phyloP scores from a whole-genome alignment of 768 basidiomycete genomes.

The Galerina marginata region DNA sequence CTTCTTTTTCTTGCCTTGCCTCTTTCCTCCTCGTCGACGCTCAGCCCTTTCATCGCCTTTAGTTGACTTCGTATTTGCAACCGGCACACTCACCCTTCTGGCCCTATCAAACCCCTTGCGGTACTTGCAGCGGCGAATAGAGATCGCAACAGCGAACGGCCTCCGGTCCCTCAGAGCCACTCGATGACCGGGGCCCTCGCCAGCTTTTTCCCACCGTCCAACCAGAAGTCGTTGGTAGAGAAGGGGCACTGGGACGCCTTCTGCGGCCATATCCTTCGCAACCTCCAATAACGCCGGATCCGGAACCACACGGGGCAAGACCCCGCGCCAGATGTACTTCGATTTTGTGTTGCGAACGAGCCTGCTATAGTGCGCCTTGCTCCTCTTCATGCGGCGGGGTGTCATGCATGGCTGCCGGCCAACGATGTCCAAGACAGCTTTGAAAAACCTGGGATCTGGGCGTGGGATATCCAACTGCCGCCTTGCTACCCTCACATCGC shows the following conservation, averaged over 20 bases:
- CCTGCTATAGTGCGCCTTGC: background rate
- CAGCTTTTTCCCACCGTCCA: slow-evolving; percentile 6
- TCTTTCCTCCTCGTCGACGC: background rate
- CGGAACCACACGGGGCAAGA: background rate
- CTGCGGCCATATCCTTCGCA: slow-evolving; percentile 20
- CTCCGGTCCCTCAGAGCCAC: background rate
- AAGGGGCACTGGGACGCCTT: slow-evolving; percentile 23
- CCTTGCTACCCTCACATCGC: slow-evolving; percentile 10
- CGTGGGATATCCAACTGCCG: slow-evolving; percentile 37
- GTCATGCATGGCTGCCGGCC: slow-evolving; percentile 20
- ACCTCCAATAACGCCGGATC: slow-evolving; percentile 18
- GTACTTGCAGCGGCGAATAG: background rate
- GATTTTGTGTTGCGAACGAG: background rate
- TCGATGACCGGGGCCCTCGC: too few relatives aligned
- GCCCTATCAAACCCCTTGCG: background rate
- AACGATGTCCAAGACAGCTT: slow-evolving; percentile 58
- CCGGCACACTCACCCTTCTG: background rate
- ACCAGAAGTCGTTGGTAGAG: slow-evolving; percentile 23
- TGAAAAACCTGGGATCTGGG: slow-evolving; percentile 74
- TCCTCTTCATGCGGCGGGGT: slow-evolving; percentile 2
- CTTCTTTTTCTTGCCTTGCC: background rate
- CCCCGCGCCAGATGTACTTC: slow-evolving; percentile 2
- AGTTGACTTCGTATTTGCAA: slow-evolving; percentile 1
- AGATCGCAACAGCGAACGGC: background rate
- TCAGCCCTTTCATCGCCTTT: background rate